phyloP scores from a whole-genome alignment of 2,329 filamentous ascomycete species.

The Ascochyta fabae region DNA sequence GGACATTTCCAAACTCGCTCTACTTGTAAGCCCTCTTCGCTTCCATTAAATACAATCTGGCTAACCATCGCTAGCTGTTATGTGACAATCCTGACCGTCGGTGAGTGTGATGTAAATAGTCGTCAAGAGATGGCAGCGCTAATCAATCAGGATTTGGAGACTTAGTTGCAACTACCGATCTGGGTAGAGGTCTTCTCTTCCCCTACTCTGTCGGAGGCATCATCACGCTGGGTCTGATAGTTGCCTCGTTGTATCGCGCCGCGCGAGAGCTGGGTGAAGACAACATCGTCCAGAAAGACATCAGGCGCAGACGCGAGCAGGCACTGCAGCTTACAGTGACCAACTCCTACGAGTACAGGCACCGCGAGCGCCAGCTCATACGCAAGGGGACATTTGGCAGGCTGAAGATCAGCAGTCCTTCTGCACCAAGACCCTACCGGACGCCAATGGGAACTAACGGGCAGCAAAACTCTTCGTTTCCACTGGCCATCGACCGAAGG shows the following conservation, averaged over 20 bases:
- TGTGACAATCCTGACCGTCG: slow-evolving; percentile 51
- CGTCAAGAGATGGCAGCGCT: neutral
- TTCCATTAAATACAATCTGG: no score
- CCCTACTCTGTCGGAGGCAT: slow-evolving; percentile 85
- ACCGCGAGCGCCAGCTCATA: slow-evolving; percentile 37
- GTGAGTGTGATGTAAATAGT: neutral
- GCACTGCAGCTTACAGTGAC: slow-evolving; percentile 63
- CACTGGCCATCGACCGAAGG: slow-evolving; percentile 27
- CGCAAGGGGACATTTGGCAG: slow-evolving; percentile 24
- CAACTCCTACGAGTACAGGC: slow-evolving; percentile 56
- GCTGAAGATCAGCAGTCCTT: slow-evolving; percentile 37
- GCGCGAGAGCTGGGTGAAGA: slow-evolving; percentile 65
- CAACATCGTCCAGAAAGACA: slow-evolving; percentile 67
- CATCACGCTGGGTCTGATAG: slow-evolving; percentile 82
- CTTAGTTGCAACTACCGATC: slow-evolving; percentile 60
- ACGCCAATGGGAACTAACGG: slow-evolving; percentile 30
- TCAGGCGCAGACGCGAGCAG: slow-evolving; percentile 60
- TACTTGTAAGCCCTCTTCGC: slow-evolving; percentile 1
- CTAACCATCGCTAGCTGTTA: slow-evolving; percentile 34
- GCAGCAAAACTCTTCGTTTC: slow-evolving; percentile 6
- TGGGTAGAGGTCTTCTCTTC: slow-evolving; percentile 75
- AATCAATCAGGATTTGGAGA: slow-evolving; percentile 52
- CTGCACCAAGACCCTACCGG: slow-evolving; percentile 26
- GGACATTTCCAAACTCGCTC: slow-evolving; percentile 74
- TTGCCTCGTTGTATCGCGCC: slow-evolving; percentile 77